phyloP scores from a whole-genome alignment of 164 flowering plant species.

The Umbellularia californica region DNA sequence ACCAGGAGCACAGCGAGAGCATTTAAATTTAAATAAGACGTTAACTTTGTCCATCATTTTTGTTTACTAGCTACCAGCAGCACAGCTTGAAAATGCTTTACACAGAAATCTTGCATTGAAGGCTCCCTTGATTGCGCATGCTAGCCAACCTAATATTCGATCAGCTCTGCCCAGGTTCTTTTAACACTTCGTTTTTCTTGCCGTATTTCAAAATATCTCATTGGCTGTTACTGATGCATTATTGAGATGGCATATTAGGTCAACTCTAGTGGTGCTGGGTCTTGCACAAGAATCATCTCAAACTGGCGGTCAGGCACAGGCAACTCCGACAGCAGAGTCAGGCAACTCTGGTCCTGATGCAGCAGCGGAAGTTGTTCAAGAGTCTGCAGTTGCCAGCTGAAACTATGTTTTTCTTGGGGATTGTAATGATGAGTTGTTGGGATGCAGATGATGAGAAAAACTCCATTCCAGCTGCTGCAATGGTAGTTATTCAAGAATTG shows the following conservation, averaged over 20 bases:
- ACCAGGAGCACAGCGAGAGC: conserved; percentile 61
- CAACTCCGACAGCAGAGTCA: conserved; percentile 36
- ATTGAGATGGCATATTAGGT: conserved; percentile 33
- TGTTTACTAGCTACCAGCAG: conserved; percentile 71
- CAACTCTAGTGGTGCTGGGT: conserved; percentile 66
- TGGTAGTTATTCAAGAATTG: too few relatives aligned
- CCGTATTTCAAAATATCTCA: neutral
- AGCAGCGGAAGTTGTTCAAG: conserved; percentile 45
- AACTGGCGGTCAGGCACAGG: conserved; percentile 38
- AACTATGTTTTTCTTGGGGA: neutral
- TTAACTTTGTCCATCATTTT: neutral
- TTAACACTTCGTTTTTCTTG: neutral
- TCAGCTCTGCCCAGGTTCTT: conserved; percentile 77
- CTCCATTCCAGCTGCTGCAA: too few relatives aligned
- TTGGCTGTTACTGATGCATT: neutral
- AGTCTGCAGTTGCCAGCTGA: conserved; percentile 42
- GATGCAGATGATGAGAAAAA: too few relatives aligned
- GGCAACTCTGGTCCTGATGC: conserved; percentile 40
- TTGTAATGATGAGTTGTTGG: too few relatives aligned
- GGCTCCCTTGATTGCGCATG: conserved; percentile 72
- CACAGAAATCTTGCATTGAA: conserved; percentile 61
- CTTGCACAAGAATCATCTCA: conserved; percentile 60
- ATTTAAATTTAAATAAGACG: too few relatives aligned
- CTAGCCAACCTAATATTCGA: conserved; percentile 64
- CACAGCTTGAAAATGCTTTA: conserved; percentile 83